Evolutionary conservation across 495 filamentous ascomycete species (phyloP).

Genomic region (Penicillium odoratum): DNA sequence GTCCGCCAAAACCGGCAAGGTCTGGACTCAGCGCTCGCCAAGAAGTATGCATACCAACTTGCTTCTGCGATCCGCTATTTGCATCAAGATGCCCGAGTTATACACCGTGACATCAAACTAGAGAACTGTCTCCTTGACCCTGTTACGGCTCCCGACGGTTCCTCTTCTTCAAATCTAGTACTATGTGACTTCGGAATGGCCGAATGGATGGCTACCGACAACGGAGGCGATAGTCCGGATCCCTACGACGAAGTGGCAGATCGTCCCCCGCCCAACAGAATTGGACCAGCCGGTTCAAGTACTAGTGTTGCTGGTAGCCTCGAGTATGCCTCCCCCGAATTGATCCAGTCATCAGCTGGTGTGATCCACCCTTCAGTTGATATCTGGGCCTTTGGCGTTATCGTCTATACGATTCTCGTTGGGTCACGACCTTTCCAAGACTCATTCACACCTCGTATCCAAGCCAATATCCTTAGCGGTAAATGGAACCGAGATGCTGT

Average conservation of each 20-base stretch:
- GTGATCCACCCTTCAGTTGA: slow-evolving; percentile 60
- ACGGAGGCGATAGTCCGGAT: slow-evolving; percentile 48
- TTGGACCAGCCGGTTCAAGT: slow-evolving; percentile 57
- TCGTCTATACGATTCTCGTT: slow-evolving; percentile 61
- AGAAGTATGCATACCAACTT: slow-evolving; percentile 66
- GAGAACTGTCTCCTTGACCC: slow-evolving; percentile 75
- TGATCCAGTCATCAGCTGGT: slow-evolving; percentile 49
- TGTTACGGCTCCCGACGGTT: slow-evolving; percentile 44
- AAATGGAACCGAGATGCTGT: slow-evolving; percentile 60
- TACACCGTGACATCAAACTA: slow-evolving; percentile 75
- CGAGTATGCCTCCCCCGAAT: slow-evolving; percentile 66
- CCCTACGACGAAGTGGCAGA: slow-evolving; percentile 49
- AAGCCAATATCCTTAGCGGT: slow-evolving; percentile 59
- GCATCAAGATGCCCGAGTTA: slow-evolving; percentile 69
- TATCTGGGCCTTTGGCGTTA: slow-evolving; percentile 73
- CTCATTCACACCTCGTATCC: slow-evolving; percentile 57
- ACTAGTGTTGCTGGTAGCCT: slow-evolving; percentile 61
- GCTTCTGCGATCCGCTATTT: slow-evolving; percentile 70
- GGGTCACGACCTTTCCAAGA: slow-evolving; percentile 70
- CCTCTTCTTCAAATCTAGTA: slow-evolving; percentile 54
- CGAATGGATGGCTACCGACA: slow-evolving; percentile 63
- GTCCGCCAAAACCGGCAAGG: slow-evolving; percentile 61
- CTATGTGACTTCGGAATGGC: slow-evolving; percentile 79
- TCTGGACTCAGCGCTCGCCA: slow-evolving; percentile 51
- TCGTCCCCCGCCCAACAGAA: slow-evolving; percentile 47